Evolutionary conservation across 306 rosid species (phyloP), one percentile per base, ranked within the genome.

Genomic region (Comarum palustre): DNA sequence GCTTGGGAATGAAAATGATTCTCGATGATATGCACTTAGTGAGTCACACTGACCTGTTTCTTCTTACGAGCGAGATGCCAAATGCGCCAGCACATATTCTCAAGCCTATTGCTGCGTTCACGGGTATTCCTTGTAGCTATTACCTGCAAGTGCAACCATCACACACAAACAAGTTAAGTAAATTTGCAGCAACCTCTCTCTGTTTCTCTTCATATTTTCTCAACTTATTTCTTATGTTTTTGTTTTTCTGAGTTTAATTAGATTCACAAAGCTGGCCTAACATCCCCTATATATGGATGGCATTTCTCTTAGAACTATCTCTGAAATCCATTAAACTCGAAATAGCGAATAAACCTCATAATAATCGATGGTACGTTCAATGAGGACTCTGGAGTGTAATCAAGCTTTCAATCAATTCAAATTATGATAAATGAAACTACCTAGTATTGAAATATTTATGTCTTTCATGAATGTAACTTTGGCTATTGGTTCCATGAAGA

Each of bases 71-170:
- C 78, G 20, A 90, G 89, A 74, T 90, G 90, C 96, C 96, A 90
- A 79, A 90, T 87, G 57, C 92, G 90, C 94, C 96, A 90, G 83
- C 96, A 90, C 89, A 84, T 85, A 78, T 90, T 90, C 89, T 85
- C 96, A 71, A 90, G 80, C 81, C 94, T 83, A 39, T 82, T 84
- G 79, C 84, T 83, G 48, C 89, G 82, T 10, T 85, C 93, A 38
- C 89, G 87, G 54, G 66, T 74, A 75, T 82, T 90, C 75, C 96
- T 84, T 31, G 85, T 88, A 9, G 96, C 90, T 79, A 77, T 85
- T 27, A 86, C 90, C 93, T 79, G 89, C 72, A 45, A 16, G 14
- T 31, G 7, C 45, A 73, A 60, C 54, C 15, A 24, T 39, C 41
- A 32, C 5, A 71, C 34, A 55, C 62, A 55, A 27, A 20, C 3